These are phyloP conservation scores for Xylogone sp. DNA, from an alignment of 2,329 filamentous ascomycete species.

Conservation along the genomic window DNA sequence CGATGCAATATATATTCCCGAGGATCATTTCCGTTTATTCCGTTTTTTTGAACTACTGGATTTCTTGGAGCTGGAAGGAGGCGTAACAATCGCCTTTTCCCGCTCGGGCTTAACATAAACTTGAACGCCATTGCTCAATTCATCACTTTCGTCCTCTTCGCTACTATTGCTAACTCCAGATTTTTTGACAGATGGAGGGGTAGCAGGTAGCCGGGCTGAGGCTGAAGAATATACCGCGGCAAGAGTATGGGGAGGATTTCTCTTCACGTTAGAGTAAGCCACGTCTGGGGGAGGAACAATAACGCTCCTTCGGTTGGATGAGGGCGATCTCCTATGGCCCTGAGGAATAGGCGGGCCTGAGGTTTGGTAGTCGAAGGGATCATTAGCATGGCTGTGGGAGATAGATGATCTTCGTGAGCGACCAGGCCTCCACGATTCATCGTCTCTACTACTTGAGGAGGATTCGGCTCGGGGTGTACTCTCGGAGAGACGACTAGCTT, in stretches of 20 bases:
- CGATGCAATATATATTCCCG: not conserved
- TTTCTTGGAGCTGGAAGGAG: conserved; percentile 14
- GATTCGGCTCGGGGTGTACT: conserved; percentile 23
- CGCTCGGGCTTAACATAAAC: conserved; percentile 18
- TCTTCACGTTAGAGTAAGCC: conserved; percentile 25
- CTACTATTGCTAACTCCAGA: conserved; percentile 10
- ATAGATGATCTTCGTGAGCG: conserved; percentile 28
- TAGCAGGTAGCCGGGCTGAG: conserved; percentile 13
- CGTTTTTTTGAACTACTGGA: conserved; percentile 18
- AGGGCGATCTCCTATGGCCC: conserved; percentile 29
- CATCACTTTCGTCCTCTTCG: conserved; percentile 23
- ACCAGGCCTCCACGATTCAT: conserved; percentile 39
- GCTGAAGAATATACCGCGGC: conserved; percentile 4
- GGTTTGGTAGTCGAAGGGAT: conserved; percentile 35
- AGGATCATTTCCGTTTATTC: conserved; percentile 12
- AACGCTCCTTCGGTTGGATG: conserved; percentile 24
- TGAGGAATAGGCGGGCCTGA: conserved; percentile 22
- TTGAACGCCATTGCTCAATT: conserved; percentile 23
- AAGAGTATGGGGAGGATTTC: conserved; percentile 13
- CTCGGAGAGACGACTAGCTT: conserved; percentile 1
- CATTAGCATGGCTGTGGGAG: conserved; percentile 25
- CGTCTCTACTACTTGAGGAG: conserved; percentile 39
- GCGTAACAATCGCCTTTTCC: conserved; percentile 5
- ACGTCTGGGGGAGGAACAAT: conserved; percentile 31
- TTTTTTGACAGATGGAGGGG: conserved; percentile 14